Evolutionary conservation across 768 basidiomycete species (phyloP).

Genomic region (Gautieria morchelliformis): DNA sequence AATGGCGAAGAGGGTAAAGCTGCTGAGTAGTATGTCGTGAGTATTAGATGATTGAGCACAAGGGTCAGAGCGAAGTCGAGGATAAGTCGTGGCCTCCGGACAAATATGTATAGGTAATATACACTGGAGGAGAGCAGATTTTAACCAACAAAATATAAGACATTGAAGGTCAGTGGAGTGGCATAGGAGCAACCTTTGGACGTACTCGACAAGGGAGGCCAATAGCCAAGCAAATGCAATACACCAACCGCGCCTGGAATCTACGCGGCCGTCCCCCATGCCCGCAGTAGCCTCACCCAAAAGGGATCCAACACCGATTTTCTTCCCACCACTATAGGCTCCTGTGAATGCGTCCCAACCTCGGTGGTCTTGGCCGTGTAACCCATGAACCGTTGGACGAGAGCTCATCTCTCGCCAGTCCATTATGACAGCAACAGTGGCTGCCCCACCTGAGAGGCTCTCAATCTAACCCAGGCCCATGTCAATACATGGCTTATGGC

Average conservation of each 20-base stretch:
- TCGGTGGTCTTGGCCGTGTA: constrained; percentile 46
- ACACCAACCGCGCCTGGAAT: constrained; percentile 82
- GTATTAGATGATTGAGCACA: constrained; percentile 81
- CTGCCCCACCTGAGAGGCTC: constrained; percentile 5
- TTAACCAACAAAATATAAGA: background rate
- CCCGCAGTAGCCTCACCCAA: constrained; percentile 27
- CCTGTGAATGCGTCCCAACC: constrained; percentile 57
- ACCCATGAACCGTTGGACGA: constrained; percentile 58
- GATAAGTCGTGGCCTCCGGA: constrained; percentile 87
- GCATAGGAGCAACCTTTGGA: constrained; percentile 14
- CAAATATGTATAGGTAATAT: constrained; percentile 75
- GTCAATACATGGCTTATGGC: background rate
- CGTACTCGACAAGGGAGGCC: constrained; percentile 80
- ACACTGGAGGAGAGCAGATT: constrained; percentile 34
- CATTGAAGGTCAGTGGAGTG: background rate
- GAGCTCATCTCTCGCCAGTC: constrained; percentile 98
- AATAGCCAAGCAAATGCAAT: constrained; percentile 81
- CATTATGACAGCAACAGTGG: constrained; percentile 70
- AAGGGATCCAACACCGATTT: constrained; percentile 52
- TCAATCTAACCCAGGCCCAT: too few species aligned
- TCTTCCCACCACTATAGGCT: constrained; percentile 75
- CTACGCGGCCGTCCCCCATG: constrained; percentile 58
- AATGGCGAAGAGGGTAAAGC: constrained; percentile 81
- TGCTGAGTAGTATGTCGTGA: constrained; percentile 88
- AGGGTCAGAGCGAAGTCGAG: constrained; percentile 92